Base-by-base conservation (phyloP, 768 basidiomycete species). In the Boletus edulis region DNA sequence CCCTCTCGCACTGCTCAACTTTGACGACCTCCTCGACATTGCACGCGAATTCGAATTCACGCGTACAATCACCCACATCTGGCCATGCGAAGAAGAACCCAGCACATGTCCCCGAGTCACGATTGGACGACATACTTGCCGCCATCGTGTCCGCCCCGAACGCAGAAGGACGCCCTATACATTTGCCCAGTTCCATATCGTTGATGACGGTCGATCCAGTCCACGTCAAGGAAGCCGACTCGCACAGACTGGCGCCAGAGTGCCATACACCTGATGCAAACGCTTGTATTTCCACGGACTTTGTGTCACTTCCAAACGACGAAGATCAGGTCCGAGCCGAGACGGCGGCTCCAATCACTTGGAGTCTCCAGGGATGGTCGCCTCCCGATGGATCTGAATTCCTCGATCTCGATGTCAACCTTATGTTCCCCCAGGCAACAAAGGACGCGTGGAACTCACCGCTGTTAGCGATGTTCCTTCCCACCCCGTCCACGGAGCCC, bases 1-100 rank as follows among this genome's bases (percentile, higher is more conserved):
- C 22, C 46, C 56, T 22, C 34, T 48, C 18, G 35, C 41, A 13
- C 52, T 50, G 5, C 64, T 68, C 49, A 45, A 49, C 53, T 67
- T 68, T 49, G 62, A 68, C 18, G 65, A 62, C 43, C 51, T 68
- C 50, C 67, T 68, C 56, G 67, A 69, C 27, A 67, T 68, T 15
- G 67, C 67, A 1, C 61, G 43, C 42, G 67, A 67, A 35, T 69
- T 63, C 53, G 68, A 70, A 49, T 67, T 65, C 55, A 52, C 65
- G 24, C 57, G 38, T 51, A 55, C 60, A 22, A 62, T 67, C 55
- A 50, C 59, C 17, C 59, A 64, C 38, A 27, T 64, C 48, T 59
- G 62, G 57, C 57, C 62, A 38, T 52, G 47, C 48, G 59, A 67
- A 29, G 56, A 54, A 27, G 65, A 61, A 20, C 15, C 41, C 17